phyloP scores from a whole-genome alignment of 805 yeast genomes.

The Wickerhamiella brachini region DNA sequence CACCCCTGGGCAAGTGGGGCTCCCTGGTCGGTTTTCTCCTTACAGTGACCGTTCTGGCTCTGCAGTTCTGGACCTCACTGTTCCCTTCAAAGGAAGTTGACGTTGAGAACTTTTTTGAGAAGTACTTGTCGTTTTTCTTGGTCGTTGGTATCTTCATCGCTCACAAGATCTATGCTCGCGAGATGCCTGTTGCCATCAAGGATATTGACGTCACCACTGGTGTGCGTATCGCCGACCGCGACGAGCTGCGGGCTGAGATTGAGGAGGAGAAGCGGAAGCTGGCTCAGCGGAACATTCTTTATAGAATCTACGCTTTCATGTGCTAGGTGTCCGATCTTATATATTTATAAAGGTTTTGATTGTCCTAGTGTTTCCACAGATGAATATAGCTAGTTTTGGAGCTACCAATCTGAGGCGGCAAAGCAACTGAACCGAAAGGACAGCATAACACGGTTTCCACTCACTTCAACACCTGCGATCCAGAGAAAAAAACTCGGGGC shows the following conservation, averaged over 20 bases:
- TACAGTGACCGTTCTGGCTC: slow-evolving; percentile 47
- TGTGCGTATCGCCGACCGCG: slow-evolving; percentile 11
- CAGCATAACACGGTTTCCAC: too few species aligned
- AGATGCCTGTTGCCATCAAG: slow-evolving; percentile 7
- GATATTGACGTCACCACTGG: slow-evolving; percentile 15
- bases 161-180: slow-evolving; percentile 9
- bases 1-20: slow-evolving; percentile 59
- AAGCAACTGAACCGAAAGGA: too few species aligned
- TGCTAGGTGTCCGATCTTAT: slow-evolving; percentile 5
- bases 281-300: neutral
- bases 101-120: slow-evolving; percentile 35
- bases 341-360: neutral
- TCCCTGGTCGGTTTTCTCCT: slow-evolving; percentile 48
- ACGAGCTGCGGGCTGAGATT: slow-evolving; percentile 9
- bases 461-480: too few species aligned
- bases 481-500: too few species aligned
- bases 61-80: slow-evolving; percentile 73
- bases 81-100: slow-evolving; percentile 41
- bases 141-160: slow-evolving; percentile 25
- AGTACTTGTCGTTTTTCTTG: slow-evolving; percentile 47
- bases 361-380: too few species aligned
- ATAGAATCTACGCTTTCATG: slow-evolving; percentile 12
- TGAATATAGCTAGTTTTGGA: too few species aligned
- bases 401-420: too few species aligned
- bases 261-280: slow-evolving; percentile 8